A percentile compares a stretch with the other conserved stretches of the same genome.
Conservation (phyloP, 192 early-diverging fungal genomes). For the Coemansia erecta region DNA sequence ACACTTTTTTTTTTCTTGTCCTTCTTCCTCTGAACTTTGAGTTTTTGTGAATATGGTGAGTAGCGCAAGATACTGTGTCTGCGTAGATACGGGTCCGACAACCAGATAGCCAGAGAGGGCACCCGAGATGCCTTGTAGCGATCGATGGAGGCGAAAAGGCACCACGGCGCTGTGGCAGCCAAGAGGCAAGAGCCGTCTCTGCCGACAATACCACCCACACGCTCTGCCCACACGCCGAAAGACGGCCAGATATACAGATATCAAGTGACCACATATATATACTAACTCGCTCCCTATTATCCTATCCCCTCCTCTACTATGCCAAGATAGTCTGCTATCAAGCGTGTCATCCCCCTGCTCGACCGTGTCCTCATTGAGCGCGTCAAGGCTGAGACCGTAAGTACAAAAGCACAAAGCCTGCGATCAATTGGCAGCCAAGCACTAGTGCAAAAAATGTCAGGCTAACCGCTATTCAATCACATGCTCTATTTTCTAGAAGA, state of each 20-base stretch:
- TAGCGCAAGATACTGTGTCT: no score
- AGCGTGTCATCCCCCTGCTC: constrained; percentile 93
- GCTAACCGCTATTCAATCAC: neutral
- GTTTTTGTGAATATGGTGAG: no score
- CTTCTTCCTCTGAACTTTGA: neutral
- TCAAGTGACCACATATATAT: no score
- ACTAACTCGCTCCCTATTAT: no score
- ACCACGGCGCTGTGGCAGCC: no score
- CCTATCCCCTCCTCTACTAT: neutral
- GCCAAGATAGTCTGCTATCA: constrained; percentile 31
- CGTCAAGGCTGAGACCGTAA: constrained; percentile 77
- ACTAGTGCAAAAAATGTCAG: neutral
- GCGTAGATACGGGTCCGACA: no score
- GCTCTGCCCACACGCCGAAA: no score
- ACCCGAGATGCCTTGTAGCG: no score
- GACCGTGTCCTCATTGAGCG: constrained; percentile 98
- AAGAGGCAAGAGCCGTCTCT: no score
- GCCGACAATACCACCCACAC: no score
- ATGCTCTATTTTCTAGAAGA: constrained; percentile 67
- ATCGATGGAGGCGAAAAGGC: no score
- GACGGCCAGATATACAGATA: neutral
- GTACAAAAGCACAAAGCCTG: constrained; percentile 4
- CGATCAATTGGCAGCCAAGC: neutral
- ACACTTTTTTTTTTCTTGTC: neutral
- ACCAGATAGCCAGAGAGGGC: no score